Conservation (phyloP, 768 basidiomycete genomes). For the Krasilnikovozyma curviuscula region DNA sequence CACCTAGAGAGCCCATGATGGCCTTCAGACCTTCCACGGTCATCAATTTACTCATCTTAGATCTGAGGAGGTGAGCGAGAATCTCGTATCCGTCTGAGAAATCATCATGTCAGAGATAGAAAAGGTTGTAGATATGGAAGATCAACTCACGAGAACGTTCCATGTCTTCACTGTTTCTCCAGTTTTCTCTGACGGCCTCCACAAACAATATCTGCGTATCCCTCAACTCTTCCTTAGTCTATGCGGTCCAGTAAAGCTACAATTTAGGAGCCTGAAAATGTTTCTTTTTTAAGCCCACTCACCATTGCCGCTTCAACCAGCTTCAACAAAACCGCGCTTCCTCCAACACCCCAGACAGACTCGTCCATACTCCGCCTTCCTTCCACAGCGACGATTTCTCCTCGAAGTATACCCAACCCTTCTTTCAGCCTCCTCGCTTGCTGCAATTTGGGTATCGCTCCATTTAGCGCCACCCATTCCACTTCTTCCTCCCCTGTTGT, state of each 20-base stretch:
- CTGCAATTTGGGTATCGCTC: constrained; percentile 1
- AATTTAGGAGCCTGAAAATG: neutral
- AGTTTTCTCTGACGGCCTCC: constrained; percentile 61
- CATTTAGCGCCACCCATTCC: constrained; percentile 4
- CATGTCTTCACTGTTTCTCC: constrained; percentile 77
- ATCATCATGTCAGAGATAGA: too few relatives aligned
- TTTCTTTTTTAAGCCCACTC: constrained; percentile 14
- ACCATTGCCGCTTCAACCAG: constrained; percentile 61
- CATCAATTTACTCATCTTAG: constrained; percentile 48
- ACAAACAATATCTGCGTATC: constrained; percentile 49
- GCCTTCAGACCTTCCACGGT: constrained; percentile 65
- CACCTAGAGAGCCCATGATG: constrained; percentile 65
- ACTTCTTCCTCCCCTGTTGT: neutral
- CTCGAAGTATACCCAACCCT: constrained; percentile 20
- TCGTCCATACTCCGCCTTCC: constrained; percentile 44
- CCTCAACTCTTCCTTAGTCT: constrained; percentile 62
- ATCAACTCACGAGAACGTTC: constrained; percentile 51
- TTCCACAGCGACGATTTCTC: constrained; percentile 43
- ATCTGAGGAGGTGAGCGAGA: constrained; percentile 49
- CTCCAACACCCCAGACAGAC: constrained; percentile 64
- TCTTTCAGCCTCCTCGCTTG: neutral
- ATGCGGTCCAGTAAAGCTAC: neutral
- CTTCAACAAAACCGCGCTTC: constrained; percentile 50
- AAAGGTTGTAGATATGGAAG: neutral
- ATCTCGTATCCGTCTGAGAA: constrained; percentile 71